Base-by-base conservation (phyloP, 2,329 filamentous ascomycete genomes). In the Fusarium sp. region DNA sequence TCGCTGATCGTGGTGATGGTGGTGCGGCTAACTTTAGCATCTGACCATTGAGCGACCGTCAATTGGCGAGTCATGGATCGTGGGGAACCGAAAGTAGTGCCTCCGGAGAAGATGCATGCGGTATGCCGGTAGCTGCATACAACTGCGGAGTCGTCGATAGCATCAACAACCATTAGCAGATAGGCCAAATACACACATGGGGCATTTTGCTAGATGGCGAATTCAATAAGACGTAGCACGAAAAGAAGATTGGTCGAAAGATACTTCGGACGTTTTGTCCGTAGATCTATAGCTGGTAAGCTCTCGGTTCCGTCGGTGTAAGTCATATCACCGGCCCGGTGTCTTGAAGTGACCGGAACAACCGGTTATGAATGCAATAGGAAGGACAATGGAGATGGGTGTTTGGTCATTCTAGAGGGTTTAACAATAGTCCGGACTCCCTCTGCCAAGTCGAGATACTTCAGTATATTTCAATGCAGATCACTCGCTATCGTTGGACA, bases 61-160 rank as follows among this genome's bases (percentile, higher is more conserved):
- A 62, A 73, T 73, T 73, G 72, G 71, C 51, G 66, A 70, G 45
- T 46, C 49, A 53, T 47, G 31, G 13, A 26, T 46, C 45, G 54
- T 50, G 57, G 66, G 59, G 66, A 44, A 45, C 28, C 51, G 34
- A 57, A 62, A 39, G 22, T 46, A 52, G 46, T 42, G 22, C 46
- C 21, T 45, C 53, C 58, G 46, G 28, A 17, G 21, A 31, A 43
- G 50, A 39, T 43, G 44, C 38, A 40, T 28, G 24, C 10, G 17
- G 36, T n/a, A 42, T 44, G 19, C 39, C 24, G 11, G 22, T 44
- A 44, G 50, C 33, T 59, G 56, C 50, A 59, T 56, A 28, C 24
- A 26, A 11, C 8, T 39, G 26, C 55, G 33, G 56, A 24, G 55
- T 24, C 15, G 24, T 56, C 15, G 3, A 22, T 19, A 54, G 28